A percentile compares a stretch with the other conserved stretches of the same genome.
Evolutionary conservation across 2,329 filamentous ascomycete species (phyloP).

Genomic region (Huntiella moniliformis): DNA sequence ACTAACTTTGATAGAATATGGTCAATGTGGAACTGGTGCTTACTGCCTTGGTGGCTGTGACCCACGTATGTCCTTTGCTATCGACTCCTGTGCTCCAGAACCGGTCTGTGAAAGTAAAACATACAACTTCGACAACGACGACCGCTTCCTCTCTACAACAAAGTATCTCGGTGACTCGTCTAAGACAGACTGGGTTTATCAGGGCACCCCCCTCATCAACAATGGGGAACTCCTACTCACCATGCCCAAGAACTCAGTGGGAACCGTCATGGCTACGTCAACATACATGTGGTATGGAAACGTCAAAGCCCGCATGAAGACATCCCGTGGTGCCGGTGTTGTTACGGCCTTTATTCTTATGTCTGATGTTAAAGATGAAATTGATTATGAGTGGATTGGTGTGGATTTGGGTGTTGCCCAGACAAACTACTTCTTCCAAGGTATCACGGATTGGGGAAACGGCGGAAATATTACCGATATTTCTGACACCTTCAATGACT

Average conservation of each 20-base stretch:
- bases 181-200: conserved; percentile 72
- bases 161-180: conserved; percentile 73
- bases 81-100: conserved; percentile 70
- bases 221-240: conserved; percentile 62
- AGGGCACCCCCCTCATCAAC: conserved; percentile 53
- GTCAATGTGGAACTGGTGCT: conserved; percentile 78
- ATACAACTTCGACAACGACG: conserved; percentile 55
- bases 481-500: conserved; percentile 55
- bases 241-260: conserved; percentile 70
- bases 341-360: conserved; percentile 95
- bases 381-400: conserved; percentile 91
- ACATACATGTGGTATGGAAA: conserved; percentile 96
- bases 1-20: conserved; percentile 47
- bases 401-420: conserved; percentile 59
- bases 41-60: conserved; percentile 95
- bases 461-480: conserved; percentile 45
- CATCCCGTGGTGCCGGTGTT: conserved; percentile 67
- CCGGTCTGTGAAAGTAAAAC: conserved; percentile 62
- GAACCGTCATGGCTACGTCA: conserved; percentile 68
- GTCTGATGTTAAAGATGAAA: conserved; percentile 92
- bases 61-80: conserved; percentile 59
- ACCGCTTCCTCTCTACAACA: conserved; percentile 50
- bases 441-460: conserved; percentile 70
- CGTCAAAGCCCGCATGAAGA: conserved; percentile 69
- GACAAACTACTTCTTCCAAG: conserved; percentile 96